Evolutionary conservation across 2,329 filamentous ascomycete genomes (phyloP), one percentile per base, ranked within the genome.

Genomic region (Ophiostoma pallidulum): DNA sequence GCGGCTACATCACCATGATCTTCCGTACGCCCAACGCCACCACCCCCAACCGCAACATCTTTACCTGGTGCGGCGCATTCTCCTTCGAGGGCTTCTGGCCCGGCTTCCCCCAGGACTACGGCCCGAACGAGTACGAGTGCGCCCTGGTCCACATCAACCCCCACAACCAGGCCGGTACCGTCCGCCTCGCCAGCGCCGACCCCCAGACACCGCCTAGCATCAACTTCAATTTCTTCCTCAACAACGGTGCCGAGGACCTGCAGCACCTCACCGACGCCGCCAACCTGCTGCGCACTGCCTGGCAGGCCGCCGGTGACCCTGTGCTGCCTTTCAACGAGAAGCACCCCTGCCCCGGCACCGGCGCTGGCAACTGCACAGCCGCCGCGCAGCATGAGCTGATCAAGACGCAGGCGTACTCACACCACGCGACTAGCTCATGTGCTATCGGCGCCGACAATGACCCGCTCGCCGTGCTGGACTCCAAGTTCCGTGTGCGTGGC

Each of bases 141-240:
- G 54, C 54, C 33, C 49, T 56, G 46, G 51, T 51, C 28, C 51
- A 52, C 49, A 53, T 51, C 28, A 32, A 33, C 18, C 47, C 51
- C 22, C 43, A 52, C 35, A 48, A 40, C 26, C 51, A 49, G 19
- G 74, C 73, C 6, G 84, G 84, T 8, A 74, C 71, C 1, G 81
- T 88, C 4, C 71, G 62, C 4, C 72, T 88, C 5, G 67, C 67
- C 14, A 80, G 77, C 0, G 64, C 73, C 0, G 74, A 86, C 57
- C 82, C 83, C 0, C 73, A 76, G 1, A 81, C 85, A 46, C 66
- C 70, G 3, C 83, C 84, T 0, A 60, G 73, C 6, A 82, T 86
- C 54, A 66, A 67, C 42, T 84, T 80, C 66, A 76, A 78, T 60
- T 82, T 73, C 61, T 81, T 77, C 63, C 68, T 72, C 40, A 65